phyloP scores from a whole-genome alignment of 495 filamentous ascomycete genomes.

The Rostrohypoxylon terebratum region DNA sequence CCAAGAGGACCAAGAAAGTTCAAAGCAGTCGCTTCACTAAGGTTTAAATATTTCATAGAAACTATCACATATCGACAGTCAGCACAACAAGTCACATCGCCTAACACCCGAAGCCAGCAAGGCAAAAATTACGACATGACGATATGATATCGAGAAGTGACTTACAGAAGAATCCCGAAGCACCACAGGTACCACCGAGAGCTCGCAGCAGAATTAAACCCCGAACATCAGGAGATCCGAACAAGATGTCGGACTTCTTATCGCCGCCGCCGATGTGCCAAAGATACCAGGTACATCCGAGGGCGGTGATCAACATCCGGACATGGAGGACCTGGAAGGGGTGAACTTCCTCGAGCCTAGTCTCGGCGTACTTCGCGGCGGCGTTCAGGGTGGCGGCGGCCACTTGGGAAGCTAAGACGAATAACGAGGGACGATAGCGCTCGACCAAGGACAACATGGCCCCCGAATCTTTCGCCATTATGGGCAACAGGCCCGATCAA shows the following conservation, averaged over 20 bases:
- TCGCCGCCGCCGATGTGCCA: background rate
- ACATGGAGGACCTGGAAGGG: constrained; percentile 11
- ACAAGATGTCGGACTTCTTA: constrained; percentile 1
- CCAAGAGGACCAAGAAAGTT: constrained; percentile 5
- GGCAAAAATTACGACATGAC: background rate
- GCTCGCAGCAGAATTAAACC: background rate
- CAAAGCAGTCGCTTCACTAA: constrained; percentile 11
- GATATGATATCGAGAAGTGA: background rate
- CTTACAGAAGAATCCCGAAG: constrained; percentile 10
- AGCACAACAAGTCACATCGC: background rate
- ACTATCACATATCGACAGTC: background rate
- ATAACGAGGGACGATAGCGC: constrained; percentile 11
- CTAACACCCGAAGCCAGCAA: too few species aligned
- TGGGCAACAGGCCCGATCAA: background rate
- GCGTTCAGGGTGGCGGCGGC: constrained; percentile 3
- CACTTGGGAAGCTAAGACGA: constrained; percentile 4
- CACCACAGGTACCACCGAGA: background rate
- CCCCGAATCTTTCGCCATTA: constrained; percentile 7
- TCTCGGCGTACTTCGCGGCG: constrained; percentile 5
- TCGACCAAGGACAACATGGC: background rate
- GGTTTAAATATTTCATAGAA: constrained; percentile 4
- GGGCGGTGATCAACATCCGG: constrained; percentile 3
- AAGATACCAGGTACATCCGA: constrained; percentile 12
- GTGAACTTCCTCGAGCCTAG: constrained; percentile 4
- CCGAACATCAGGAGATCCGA: constrained; percentile 1